Percentiles rank a stretch among this genome's conserved stretches.
Evolutionary conservation across 2,329 filamentous ascomycete genomes (phyloP).

Genomic region (Xylaria polymorpha): DNA sequence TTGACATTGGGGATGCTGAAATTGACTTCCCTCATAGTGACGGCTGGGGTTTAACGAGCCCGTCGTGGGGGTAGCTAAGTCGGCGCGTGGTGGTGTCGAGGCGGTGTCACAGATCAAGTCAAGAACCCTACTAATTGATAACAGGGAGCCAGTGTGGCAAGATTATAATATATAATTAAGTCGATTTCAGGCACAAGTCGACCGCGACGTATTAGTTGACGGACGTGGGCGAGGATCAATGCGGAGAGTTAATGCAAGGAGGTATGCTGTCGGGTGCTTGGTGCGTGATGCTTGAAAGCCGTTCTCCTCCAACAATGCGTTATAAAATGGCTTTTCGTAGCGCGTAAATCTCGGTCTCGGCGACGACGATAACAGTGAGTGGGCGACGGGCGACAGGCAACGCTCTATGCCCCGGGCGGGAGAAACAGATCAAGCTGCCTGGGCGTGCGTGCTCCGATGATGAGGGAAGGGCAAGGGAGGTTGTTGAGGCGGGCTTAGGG

Average conservation of each 20-base stretch:
- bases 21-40: slow-evolving; percentile 98
- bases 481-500: slow-evolving; percentile 34
- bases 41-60: slow-evolving; percentile 31
- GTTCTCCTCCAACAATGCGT: slow-evolving; percentile 45
- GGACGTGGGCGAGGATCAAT: slow-evolving; percentile 45
- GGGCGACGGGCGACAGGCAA: slow-evolving; percentile 15
- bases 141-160: slow-evolving; percentile 28
- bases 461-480: slow-evolving; percentile 35
- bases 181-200: slow-evolving; percentile 40
- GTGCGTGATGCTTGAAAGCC: slow-evolving; percentile 31
- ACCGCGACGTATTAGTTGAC: slow-evolving; percentile 40
- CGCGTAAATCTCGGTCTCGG: slow-evolving; percentile 31
- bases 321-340: slow-evolving; percentile 42
- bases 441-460: slow-evolving; percentile 25
- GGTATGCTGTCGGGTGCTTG: slow-evolving; percentile 27
- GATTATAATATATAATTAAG: slow-evolving; percentile 45
- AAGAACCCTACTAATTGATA: slow-evolving; percentile 17
- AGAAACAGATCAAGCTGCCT: slow-evolving; percentile 27
- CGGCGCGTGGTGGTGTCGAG: slow-evolving; percentile 42
- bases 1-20: slow-evolving; percentile 99
- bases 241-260: slow-evolving; percentile 43
- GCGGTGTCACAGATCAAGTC: slow-evolving; percentile 19
- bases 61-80: slow-evolving; percentile 41
- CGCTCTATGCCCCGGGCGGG: slow-evolving; percentile 12
- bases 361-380: slow-evolving; percentile 13